Evolutionary conservation across 192 early-diverging fungal species (phyloP), one percentile per base, ranked within the genome.

Genomic region (Backusella mclennaniae): DNA sequence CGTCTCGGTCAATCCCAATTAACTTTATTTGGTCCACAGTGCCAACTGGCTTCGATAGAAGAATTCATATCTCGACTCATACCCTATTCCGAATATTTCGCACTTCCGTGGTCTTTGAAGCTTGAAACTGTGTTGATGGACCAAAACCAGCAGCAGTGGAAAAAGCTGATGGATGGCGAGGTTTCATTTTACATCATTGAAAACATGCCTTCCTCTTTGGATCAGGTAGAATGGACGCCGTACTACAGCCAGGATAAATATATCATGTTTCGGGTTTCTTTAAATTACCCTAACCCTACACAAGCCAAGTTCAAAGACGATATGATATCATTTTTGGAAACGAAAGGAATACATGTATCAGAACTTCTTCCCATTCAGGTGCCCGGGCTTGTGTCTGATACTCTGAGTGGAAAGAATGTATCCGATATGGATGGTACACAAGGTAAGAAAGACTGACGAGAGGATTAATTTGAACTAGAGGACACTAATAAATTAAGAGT

Each of bases 1-100:
- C 88, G 86, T 73, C 81, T 81, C 21, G 92, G 92, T 7, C 73
- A 63, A 38, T 91, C 92, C 69, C 81, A 83, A 35, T 79, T 93
- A 0, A 75, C 70, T 72, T 66, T 92, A 12, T 76, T 80, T 15
- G 91, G 92, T n/a, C 85, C 87, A 3, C 89, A 90, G 69, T 75
- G 83, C 19, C 74, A 86, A 26, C 82, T 93, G 19, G 80, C 84
- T 35, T 79, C 80, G 17, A 86, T 87, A 12, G 83, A 79, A 1
- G 79, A 81, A 8, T 80, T 87, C 81, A 71, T 93, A 19, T 67
- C 80, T 8, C 78, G 79, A 14, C 35, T 82, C 5, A 77, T 84
- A 0, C 81, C 84, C 19, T 11, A n/a, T 74, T 79, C 82, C 35
- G 79, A 82, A n/a, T 79, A 82, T 56, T 74, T 82, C 2, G 77